phyloP scores from a whole-genome alignment of 164 flowering plant genomes.

The Kingdonia uniflora region DNA sequence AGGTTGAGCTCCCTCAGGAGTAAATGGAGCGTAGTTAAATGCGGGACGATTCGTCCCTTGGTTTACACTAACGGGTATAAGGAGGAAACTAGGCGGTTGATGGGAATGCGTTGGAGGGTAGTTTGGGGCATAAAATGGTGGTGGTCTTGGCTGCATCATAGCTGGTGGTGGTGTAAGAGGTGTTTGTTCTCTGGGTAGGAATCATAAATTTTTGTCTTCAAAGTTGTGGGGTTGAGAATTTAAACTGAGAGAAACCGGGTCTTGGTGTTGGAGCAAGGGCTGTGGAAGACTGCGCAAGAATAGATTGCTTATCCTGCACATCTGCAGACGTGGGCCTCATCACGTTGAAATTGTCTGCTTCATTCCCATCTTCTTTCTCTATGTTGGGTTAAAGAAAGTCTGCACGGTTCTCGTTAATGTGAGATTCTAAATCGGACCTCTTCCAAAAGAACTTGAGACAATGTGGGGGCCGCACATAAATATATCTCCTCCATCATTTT shows the following conservation, averaged over 20 bases:
- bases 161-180: constrained; percentile 25
- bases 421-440: constrained; percentile 68
- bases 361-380: constrained; percentile 58
- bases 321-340: constrained; percentile 17
- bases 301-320: constrained; percentile 29
- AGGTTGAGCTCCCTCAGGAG: constrained; percentile 46
- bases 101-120: constrained; percentile 36
- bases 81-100: constrained; percentile 45
- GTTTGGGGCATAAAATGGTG: constrained; percentile 31
- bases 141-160: constrained; percentile 33
- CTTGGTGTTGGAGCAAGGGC: constrained; percentile 39
- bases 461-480: constrained; percentile 96
- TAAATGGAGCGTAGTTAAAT: constrained; percentile 47
- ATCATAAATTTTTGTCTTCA: constrained; percentile 47
- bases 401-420: constrained; percentile 59
- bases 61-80: constrained; percentile 39
- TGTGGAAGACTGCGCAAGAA: constrained; percentile 48
- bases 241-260: constrained; percentile 41
- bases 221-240: constrained; percentile 40
- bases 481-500: constrained; percentile 91
- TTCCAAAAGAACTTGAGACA: constrained; percentile 89
- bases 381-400: constrained; percentile 61
- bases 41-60: constrained; percentile 32
- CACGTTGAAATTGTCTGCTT: no score
- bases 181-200: constrained; percentile 44